Evolutionary conservation across 495 filamentous ascomycete genomes (phyloP), one percentile per base, ranked within the genome.

Genomic region (Thozetella sp.): DNA sequence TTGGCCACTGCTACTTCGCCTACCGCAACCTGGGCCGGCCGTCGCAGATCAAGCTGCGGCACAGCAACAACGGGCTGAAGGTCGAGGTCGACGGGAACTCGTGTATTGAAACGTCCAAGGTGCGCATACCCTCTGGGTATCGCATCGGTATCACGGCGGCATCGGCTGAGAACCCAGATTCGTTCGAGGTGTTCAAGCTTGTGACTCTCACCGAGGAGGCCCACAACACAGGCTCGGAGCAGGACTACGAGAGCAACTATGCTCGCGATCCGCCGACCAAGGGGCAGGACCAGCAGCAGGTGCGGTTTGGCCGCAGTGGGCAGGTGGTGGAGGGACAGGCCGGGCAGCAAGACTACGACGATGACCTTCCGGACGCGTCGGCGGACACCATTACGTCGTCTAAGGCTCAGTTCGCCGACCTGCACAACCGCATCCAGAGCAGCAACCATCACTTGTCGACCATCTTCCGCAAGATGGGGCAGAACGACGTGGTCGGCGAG

Each of bases 11-110:
- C 77, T 85, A 89, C 62, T 96, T 93, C 67, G 65, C 86, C 27
- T 99, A 97, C 79, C 90, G 95, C 54, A 99, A 99, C 75, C 79
- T 95, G 22, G 95, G 95, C 17, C 86, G 91, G 12, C 87, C 92
- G 26, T 90, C 89, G 43, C 81, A 90, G 56, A 73, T 99, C 56
- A 87, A 89, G 68, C 64, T 99, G 65, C 85, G 82, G 64, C 88
- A 92, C 59, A 80, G 78, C 48, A 78, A 83, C 25, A 77, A 78
- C 54, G 77, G 78, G 26, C 88, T 99, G 66, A 82, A 86, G 64
- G 93, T 98, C 26, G 85, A 87, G 46, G 83, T 97, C 9, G 96
- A 97, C 72, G 88, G 89, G 61, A 86, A 84, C 59, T 75, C 85
- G 30, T 99, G 95, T 76, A 97, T 99, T 73, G 86, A 90, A 56